Evolutionary conservation across 139 green algal genomes (phyloP), one percentile per base, ranked within the genome.

Genomic region (Volvox africanus): DNA sequence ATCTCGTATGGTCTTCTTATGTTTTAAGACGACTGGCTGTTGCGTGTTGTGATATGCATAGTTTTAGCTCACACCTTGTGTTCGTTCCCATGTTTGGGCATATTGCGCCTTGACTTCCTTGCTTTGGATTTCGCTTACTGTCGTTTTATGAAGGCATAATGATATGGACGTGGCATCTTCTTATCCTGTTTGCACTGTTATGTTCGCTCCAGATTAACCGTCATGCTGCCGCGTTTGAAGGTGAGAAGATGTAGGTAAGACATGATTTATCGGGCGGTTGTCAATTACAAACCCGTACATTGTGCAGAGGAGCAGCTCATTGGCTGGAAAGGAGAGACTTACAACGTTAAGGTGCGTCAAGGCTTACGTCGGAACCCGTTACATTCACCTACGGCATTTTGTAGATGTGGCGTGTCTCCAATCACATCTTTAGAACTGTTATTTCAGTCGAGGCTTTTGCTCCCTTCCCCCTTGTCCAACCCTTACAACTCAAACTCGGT

Each of bases 321-420:
- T 30, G 87, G 87, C 35, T 91, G 87, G 87, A 80, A 69, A 33
- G 87, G 87, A 17, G 87, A 91, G 50, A 91, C 87, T 14, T 91
- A 91, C 11, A 91, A 50, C 26, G 76, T 16, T 18, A 5, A 35
- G 82, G 82, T 88, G 28, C 28, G 82, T 30, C 44, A 55, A 14
- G 44, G 9, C 44, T 55, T 55, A 55, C 44, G 44, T 14, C 44
- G 44, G 44, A 55, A 9, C 44, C 44, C 44, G 9, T 55, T 55
- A 55, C 44, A 55, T 55, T 55, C 44, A 55, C 44, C 5, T 55
- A 55, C 5, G 9, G 44, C 44, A 5, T 55, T 55, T 55, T 55
- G 44, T 9, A 55, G 9, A 55, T 55, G 44, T 5, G 5, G 5
- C 44, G 9, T 55, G 44, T 5, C 44, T 14, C 9, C 5, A 55